Percentiles rank a stretch among this genome's conserved stretches.
Evolutionary conservation across 495 filamentous ascomycete genomes (phyloP).

Genomic region (Durotheca rogersii): DNA sequence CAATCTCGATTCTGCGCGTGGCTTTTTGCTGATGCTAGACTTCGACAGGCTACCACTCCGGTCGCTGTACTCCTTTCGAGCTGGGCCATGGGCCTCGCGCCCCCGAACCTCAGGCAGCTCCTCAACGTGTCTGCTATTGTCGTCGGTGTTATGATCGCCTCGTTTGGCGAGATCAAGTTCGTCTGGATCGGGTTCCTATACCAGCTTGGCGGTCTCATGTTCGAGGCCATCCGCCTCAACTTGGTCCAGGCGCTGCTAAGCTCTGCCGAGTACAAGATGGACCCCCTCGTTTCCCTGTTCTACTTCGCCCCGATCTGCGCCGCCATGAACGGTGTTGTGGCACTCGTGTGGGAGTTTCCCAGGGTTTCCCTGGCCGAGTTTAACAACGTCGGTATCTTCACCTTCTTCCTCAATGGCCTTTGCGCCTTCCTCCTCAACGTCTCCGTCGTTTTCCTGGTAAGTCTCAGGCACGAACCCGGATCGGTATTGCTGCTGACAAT

Average conservation of each 20-base stretch:
- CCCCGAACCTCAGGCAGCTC: conserved; percentile 75
- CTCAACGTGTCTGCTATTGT: conserved; percentile 87
- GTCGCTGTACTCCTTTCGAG: conserved; percentile 83
- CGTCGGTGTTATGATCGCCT: conserved; percentile 84
- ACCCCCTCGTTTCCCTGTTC: conserved; percentile 92
- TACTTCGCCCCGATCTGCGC: conserved; percentile 95
- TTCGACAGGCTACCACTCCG: conserved; percentile 75
- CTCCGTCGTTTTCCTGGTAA: conserved; percentile 90
- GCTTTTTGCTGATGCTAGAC: conserved; percentile 28
- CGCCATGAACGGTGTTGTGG: conserved; percentile 79
- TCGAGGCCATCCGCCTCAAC: conserved; percentile 87
- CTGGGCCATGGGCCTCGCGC: conserved; percentile 77
- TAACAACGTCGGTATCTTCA: conserved; percentile 70
- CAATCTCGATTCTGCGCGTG: neutral
- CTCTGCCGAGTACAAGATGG: conserved; percentile 95
- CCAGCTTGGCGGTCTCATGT: conserved; percentile 80
- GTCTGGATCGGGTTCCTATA: conserved; percentile 82
- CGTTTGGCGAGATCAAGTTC: conserved; percentile 90
- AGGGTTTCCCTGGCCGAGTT: conserved; percentile 69
- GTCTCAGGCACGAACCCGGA: conserved; percentile 28
- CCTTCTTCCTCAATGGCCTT: conserved; percentile 75
- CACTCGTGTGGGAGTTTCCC: conserved; percentile 76
- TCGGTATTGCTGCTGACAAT: conserved; percentile 30
- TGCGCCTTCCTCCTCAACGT: conserved; percentile 89
- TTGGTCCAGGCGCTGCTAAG: conserved; percentile 88